Percentiles rank a stretch among this genome's conserved stretches.
Conservation (phyloP, 768 basidiomycete genomes). For the Boletus reticulatus region DNA sequence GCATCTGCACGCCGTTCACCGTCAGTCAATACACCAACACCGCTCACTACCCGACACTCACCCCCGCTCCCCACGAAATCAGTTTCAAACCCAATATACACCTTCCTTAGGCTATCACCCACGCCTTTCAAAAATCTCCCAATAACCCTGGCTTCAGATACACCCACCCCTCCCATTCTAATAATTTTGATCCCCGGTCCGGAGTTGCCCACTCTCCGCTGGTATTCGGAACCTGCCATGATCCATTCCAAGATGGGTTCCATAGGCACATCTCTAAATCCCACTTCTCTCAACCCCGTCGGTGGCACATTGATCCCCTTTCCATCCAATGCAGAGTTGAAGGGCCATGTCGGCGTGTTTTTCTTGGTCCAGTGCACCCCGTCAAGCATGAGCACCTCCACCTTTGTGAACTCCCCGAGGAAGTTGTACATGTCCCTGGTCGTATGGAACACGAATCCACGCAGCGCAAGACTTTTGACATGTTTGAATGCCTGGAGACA, state of each 20-base stretch:
- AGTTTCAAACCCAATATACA: constrained; percentile 29
- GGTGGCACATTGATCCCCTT: constrained; percentile 19
- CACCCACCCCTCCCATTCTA: constrained; percentile 28
- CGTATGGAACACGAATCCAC: constrained; percentile 26
- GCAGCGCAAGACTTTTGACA: constrained; percentile 19
- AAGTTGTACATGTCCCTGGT: constrained; percentile 27
- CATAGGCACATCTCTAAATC: constrained; percentile 22
- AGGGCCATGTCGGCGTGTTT: constrained; percentile 11
- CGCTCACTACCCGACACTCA: constrained; percentile 9
- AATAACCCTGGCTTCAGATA: constrained; percentile 23
- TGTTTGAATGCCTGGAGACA: constrained; percentile 26
- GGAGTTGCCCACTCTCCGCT: constrained; percentile 1
- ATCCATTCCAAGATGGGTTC: constrained; percentile 32
- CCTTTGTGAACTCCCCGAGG: constrained; percentile 25
- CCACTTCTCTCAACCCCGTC: constrained; percentile 23
- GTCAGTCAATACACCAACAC: constrained; percentile 6
- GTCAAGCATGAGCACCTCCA: constrained; percentile 30
- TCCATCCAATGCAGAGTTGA: constrained; percentile 2
- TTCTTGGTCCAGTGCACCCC: constrained; percentile 26
- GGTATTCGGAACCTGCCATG: constrained; percentile 16
- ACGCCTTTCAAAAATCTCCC: constrained; percentile 25
- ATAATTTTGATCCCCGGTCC: constrained; percentile 19
- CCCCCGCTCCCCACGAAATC: constrained; percentile 31
- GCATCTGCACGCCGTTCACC: constrained; percentile 10
- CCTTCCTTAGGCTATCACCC: constrained; percentile 22